Evolutionary conservation across 495 filamentous ascomycete species (phyloP).

Genomic region (Penicillium dipodomyicola): DNA sequence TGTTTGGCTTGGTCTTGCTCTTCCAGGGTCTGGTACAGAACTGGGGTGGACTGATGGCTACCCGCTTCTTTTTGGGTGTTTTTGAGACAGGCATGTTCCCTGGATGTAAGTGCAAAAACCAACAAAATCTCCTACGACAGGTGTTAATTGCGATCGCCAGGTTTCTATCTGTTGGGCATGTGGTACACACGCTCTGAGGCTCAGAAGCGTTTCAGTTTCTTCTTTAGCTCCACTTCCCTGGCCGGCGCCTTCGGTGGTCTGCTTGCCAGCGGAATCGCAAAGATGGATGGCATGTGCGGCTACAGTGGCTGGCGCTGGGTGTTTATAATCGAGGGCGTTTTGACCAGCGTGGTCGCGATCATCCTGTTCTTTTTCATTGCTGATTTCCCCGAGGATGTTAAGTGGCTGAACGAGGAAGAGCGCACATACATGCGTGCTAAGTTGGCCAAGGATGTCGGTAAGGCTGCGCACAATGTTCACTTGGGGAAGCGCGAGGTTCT

Average conservation of each 20-base stretch:
- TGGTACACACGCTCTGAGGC: constrained; percentile 89
- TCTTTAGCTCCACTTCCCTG: constrained; percentile 79
- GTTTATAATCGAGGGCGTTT: constrained; percentile 65
- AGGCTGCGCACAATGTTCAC: constrained; percentile 61
- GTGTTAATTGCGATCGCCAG: constrained; percentile 20
- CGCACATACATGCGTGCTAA: constrained; percentile 68
- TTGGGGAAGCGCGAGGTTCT: constrained; percentile 64
- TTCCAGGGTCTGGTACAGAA: constrained; percentile 78
- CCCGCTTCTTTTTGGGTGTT: constrained; percentile 82
- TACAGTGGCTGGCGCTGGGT: constrained; percentile 89
- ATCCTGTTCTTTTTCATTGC: constrained; percentile 78
- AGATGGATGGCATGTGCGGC: constrained; percentile 61
- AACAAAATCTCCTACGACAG: too few relatives aligned
- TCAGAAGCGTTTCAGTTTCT: constrained; percentile 85
- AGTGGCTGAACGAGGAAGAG: constrained; percentile 71
- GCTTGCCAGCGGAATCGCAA: constrained; percentile 78
- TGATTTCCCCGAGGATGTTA: constrained; percentile 63
- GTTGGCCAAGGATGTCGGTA: constrained; percentile 74
- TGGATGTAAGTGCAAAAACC: constrained; percentile 41
- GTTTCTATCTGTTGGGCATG: constrained; percentile 82
- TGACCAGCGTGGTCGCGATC: constrained; percentile 71
- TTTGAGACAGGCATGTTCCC: constrained; percentile 93
- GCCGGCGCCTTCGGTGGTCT: constrained; percentile 87
- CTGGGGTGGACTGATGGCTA: constrained; percentile 74
- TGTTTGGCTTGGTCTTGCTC: constrained; percentile 74